These are phyloP conservation scores for Mucor mucedo DNA, from an alignment of 371 early-diverging fungal species.

Conservation along the genomic window DNA sequence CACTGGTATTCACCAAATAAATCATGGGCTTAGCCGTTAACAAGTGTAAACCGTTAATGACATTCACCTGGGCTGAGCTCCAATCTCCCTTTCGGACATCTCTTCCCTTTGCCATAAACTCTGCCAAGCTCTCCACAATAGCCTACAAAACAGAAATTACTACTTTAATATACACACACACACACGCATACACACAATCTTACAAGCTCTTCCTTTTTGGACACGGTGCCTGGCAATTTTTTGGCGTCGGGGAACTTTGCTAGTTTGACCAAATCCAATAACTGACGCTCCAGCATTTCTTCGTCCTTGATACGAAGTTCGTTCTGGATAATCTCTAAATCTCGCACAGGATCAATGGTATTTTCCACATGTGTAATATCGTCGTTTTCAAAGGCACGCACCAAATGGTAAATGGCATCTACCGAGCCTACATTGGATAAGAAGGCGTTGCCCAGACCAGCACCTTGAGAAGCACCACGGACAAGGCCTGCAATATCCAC, in stretches of 20 bases:
- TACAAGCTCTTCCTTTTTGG: slow-evolving; percentile 81
- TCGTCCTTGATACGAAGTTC: slow-evolving; percentile 92
- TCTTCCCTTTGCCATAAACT: slow-evolving; percentile 45
- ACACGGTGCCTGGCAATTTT: slow-evolving; percentile 39
- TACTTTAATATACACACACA: not conserved
- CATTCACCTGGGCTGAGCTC: slow-evolving; percentile 57
- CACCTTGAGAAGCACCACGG: slow-evolving; percentile 83
- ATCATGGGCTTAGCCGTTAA: slow-evolving; percentile 95
- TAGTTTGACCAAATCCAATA: slow-evolving; percentile 52
- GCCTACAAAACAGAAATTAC: slow-evolving; percentile 1
- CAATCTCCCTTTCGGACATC: slow-evolving; percentile 54
- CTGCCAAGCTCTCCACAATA: slow-evolving; percentile 53
- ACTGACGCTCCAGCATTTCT: slow-evolving; percentile 66
- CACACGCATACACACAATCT: too few species aligned
- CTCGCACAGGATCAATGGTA: slow-evolving; percentile 87
- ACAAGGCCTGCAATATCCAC: slow-evolving; percentile 97
- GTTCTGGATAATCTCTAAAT: slow-evolving; percentile 87
- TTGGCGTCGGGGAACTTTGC: slow-evolving; percentile 68
- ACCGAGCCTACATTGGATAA: slow-evolving; percentile 89
- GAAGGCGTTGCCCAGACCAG: slow-evolving; percentile 92
- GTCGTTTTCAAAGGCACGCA: slow-evolving; percentile 83
- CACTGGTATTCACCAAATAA: slow-evolving; percentile 88
- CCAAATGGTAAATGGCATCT: slow-evolving; percentile 94
- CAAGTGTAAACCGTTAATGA: slow-evolving; percentile 83
- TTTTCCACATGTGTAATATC: slow-evolving; percentile 93